Base-by-base conservation (phyloP, 2,329 filamentous ascomycete species). In the Diaporthe sp. region DNA sequence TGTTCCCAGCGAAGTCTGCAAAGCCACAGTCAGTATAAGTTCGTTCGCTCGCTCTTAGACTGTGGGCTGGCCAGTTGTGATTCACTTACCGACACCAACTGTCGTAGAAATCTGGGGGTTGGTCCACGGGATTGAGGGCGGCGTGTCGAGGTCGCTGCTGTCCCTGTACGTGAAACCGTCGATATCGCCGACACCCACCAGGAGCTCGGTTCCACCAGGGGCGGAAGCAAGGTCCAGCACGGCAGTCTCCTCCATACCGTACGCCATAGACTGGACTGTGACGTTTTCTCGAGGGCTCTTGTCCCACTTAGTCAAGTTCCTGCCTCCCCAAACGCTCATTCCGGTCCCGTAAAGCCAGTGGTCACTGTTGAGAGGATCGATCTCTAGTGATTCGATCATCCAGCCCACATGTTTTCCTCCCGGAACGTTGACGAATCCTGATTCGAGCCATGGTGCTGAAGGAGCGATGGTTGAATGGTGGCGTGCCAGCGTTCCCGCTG, bases 311-410 rank as follows among this genome's bases (percentile, higher is more conserved):
- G 86, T 87, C n/a, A 90, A 81, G 75, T 90, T 88, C 62, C 87
- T 86, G 3, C 89, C 88, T 5, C 81, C 81, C 68, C 75, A 82
- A 19, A 82, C 67, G 2, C 80, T 80, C 42, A 83, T 81, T 15
- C 90, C 90, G 0, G 90, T 92, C 31, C 88, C 89, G 75, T 91
- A 92, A 0, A 91, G 82, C 88, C 89, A 91, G 79, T 91, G 89
- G 79, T 91, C 85, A 75, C 88, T 90, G 78, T 92, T 88, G 37
- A 86, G 84, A 0, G 90, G 90, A 78, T 92, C 84, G 71, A 92
- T 92, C 34, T 88, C 88, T 7, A 92, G 81, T 0, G 86, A 82
- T 78, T 91, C 90, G 10, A 91, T 88, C 90, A 91, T 91, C 89
- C 90, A 91, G 1, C 90, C 90, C 3, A 91, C 80, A 34, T 84